Percentiles rank a stretch among this genome's conserved stretches.
Evolutionary conservation across 495 filamentous ascomycete species (phyloP).

Genomic region (Hyaloscypha hepaticicola): DNA sequence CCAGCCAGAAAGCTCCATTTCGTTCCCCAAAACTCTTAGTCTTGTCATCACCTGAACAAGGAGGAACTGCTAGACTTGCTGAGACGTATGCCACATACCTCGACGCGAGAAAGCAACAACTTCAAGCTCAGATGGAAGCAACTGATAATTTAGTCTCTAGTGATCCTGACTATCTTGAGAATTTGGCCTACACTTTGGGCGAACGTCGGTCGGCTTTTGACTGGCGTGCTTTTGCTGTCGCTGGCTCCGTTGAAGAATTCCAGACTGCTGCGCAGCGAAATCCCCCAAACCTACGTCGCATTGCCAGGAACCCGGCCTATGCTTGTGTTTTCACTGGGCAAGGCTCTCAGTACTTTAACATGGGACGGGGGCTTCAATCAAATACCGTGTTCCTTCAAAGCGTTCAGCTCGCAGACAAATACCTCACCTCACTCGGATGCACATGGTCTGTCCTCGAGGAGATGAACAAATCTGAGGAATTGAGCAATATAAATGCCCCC

Average conservation of each 20-base stretch:
- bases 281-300: not conserved
- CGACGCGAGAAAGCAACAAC: conserved; percentile 46
- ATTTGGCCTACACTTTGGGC: conserved; percentile 39
- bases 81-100: no score
- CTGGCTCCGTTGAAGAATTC: conserved; percentile 21
- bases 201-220: conserved; percentile 40
- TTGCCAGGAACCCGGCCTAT: conserved; percentile 15
- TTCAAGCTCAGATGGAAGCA: conserved; percentile 43
- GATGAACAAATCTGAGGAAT: conserved; percentile 36
- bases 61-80: no score
- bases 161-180: conserved; percentile 20
- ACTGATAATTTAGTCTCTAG: conserved; percentile 34
- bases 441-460: conserved; percentile 13
- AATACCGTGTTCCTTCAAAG: conserved; percentile 43
- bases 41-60: no score
- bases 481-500: conserved; percentile 40
- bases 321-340: conserved; percentile 33
- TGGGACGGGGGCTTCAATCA: conserved; percentile 54
- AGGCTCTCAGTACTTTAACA: conserved; percentile 52
- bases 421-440: conserved; percentile 28
- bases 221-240: conserved; percentile 31
- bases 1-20: no score
- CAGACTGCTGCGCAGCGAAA: conserved; percentile 11
- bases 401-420: conserved; percentile 42
- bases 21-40: no score